phyloP scores from a whole-genome alignment of 2,329 filamentous ascomycete genomes.

The Calonectria ilicicola region DNA sequence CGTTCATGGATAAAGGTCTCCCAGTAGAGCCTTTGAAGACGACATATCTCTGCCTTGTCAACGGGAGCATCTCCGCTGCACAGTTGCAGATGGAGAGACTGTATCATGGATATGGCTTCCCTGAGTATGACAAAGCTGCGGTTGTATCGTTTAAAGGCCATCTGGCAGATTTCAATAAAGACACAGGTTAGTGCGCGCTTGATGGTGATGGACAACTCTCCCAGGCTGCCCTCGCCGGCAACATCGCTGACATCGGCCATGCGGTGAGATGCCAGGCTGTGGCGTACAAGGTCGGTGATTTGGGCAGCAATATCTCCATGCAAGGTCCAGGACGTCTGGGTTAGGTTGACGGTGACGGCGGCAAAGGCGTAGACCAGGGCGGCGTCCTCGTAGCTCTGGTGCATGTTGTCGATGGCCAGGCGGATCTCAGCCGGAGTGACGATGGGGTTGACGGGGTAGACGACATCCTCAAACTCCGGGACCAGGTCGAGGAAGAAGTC shows the following conservation, averaged over 20 bases:
- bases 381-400: constrained; percentile 47
- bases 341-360: constrained; percentile 52
- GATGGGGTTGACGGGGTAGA: constrained; percentile 53
- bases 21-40: constrained; percentile 64
- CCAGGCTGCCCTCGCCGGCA: constrained; percentile 49
- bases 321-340: constrained; percentile 43
- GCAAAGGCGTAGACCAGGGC: constrained; percentile 52
- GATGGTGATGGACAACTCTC: constrained; percentile 56
- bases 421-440: constrained; percentile 47
- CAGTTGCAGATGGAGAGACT: constrained; percentile 35
- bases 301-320: constrained; percentile 45
- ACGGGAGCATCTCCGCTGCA: constrained; percentile 22
- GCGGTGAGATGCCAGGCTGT: constrained; percentile 44
- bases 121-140: constrained; percentile 63
- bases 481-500: constrained; percentile 50
- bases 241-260: constrained; percentile 39
- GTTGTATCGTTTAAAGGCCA: constrained; percentile 60
- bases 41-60: constrained; percentile 29
- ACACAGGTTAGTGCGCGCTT: constrained; percentile 63
- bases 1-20: constrained; percentile 68
- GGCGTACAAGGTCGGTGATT: constrained; percentile 45
- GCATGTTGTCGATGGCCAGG: constrained; percentile 47
- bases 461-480: constrained; percentile 48
- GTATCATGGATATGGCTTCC: constrained; percentile 56
- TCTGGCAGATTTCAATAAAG: constrained; percentile 64